Percentiles rank a stretch among this genome's conserved stretches.
Evolutionary conservation across 176 grass and related monocot genomes (phyloP).

Genomic region (Miscanthus lutarioriparius): DNA sequence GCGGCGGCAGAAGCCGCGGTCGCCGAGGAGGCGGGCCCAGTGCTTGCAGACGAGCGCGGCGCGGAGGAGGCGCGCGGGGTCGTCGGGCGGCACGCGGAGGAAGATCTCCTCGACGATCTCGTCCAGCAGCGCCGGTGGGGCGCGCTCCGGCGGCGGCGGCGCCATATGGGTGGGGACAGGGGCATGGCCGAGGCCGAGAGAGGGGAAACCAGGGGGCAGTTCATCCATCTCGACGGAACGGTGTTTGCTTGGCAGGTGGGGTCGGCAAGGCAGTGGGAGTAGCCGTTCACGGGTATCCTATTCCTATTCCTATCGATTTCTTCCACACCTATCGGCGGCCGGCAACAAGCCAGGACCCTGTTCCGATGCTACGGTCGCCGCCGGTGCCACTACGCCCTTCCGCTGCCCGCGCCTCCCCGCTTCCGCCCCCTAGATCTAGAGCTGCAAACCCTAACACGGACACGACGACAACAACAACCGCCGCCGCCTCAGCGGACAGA

Average conservation of each 20-base stretch:
- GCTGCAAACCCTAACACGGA: conserved; percentile 37
- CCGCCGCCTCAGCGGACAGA: not conserved
- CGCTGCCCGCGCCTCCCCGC: conserved; percentile 26
- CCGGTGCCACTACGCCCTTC: conserved; percentile 32
- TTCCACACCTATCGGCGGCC: not conserved
- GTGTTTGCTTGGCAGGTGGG: too few relatives aligned
- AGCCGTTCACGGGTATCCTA: not conserved
- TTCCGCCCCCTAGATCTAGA: conserved; percentile 1
- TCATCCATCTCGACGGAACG: too few relatives aligned
- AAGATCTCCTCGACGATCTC: not conserved
- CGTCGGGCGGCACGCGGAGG: not conserved
- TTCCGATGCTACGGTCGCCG: conserved; percentile 47
- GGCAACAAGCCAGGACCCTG: not conserved
- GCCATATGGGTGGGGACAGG: too few relatives aligned
- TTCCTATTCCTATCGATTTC: conserved; percentile 7
- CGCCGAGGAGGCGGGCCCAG: not conserved
- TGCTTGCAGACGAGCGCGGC: not conserved
- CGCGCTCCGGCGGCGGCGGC: too few relatives aligned
- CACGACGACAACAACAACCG: not conserved
- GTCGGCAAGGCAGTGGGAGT: too few relatives aligned
- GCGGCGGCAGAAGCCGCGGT: not conserved
- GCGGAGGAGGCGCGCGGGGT: not conserved
- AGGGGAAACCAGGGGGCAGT: too few relatives aligned
- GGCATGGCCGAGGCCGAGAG: too few relatives aligned
- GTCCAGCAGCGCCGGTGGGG: not conserved